Percentiles rank a stretch among this genome's conserved stretches.
Conservation (phyloP, 306 rosid species). For the Quercus glauca region DNA sequence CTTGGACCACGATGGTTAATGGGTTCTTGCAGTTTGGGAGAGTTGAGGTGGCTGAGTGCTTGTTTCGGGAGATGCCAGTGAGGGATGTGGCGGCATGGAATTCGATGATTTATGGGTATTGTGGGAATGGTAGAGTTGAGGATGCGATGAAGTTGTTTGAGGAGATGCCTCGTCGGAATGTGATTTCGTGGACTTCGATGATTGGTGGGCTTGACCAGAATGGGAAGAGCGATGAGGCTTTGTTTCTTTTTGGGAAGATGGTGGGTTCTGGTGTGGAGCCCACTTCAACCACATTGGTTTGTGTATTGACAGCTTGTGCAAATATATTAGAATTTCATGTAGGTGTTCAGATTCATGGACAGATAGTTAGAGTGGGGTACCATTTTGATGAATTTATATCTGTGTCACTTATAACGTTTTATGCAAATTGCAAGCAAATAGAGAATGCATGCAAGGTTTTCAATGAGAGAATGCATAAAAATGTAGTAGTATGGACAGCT, state of each 20-base stretch:
- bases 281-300: conserved; percentile 53
- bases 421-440: conserved; percentile 57
- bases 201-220: conserved; percentile 69
- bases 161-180: conserved; percentile 55
- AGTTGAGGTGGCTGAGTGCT: conserved; percentile 51
- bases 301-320: conserved; percentile 69
- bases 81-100: conserved; percentile 78
- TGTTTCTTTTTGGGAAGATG: conserved; percentile 56
- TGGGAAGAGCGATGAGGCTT: conserved; percentile 61
- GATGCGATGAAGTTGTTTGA: conserved; percentile 58
- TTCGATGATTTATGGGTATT: conserved; percentile 76
- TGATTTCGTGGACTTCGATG: conserved; percentile 77
- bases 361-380: conserved; percentile 47
- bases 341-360: conserved; percentile 69
- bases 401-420: conserved; percentile 74
- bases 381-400: conserved; percentile 54
- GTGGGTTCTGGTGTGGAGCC: conserved; percentile 32
- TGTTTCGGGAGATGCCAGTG: conserved; percentile 59
- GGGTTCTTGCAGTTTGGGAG: conserved; percentile 58
- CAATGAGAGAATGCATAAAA: conserved; percentile 35
- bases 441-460: conserved; percentile 44
- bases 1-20: conserved; percentile 71
- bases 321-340: conserved; percentile 27
- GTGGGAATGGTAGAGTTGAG: conserved; percentile 53
- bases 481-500: conserved; percentile 86